Percentiles rank a stretch among this genome's conserved stretches.
These are phyloP conservation scores for Metschnikowia amazonensis DNA, from an alignment of 805 yeast genomes.

Conservation along the genomic window DNA sequence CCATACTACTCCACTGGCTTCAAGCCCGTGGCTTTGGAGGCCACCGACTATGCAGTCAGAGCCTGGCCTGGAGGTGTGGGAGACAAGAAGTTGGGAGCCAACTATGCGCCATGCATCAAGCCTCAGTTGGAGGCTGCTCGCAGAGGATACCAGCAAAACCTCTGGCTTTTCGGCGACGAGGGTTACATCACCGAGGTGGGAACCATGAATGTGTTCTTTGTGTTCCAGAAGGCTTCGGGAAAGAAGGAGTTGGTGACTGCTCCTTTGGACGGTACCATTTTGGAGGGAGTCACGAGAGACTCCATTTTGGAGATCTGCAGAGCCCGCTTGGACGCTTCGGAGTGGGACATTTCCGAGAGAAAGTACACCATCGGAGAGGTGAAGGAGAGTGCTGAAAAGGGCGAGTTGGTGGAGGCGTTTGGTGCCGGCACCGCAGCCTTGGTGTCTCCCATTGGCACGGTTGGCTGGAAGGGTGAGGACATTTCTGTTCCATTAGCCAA, in stretches of 20 bases:
- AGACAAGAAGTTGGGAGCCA: constrained; percentile 93
- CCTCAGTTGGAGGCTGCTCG: constrained; percentile 89
- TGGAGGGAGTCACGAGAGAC: constrained; percentile 95
- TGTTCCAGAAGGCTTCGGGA: constrained; percentile 75
- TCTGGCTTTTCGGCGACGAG: constrained; percentile 94
- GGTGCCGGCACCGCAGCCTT: constrained; percentile 98
- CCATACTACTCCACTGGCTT: constrained; percentile 88
- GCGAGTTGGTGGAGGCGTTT: constrained; percentile 88
- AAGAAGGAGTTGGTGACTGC: constrained; percentile 92
- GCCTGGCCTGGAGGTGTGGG: constrained; percentile 99
- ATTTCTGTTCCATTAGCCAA: constrained; percentile 75
- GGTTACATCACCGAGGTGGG: constrained; percentile 91
- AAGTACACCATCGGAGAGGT: constrained; percentile 79
- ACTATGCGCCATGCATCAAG: constrained; percentile 91
- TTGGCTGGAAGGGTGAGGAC: constrained; percentile 72
- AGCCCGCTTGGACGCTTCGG: constrained; percentile 65
- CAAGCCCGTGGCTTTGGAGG: constrained; percentile 91
- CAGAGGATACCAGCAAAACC: constrained; percentile 91
- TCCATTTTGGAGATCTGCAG: constrained; percentile 76
- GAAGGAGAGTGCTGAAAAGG: constrained; percentile 68
- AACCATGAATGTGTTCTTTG: constrained; percentile 93
- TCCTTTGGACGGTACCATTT: constrained; percentile 94
- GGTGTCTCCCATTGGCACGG: constrained; percentile 87
- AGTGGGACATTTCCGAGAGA: constrained; percentile 85
- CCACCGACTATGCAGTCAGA: constrained; percentile 92